A percentile compares a stretch with the other conserved stretches of the same genome.
These are phyloP conservation scores for Colletotrichum falcatum DNA, from an alignment of 2,329 filamentous ascomycete genomes.

Conservation along the genomic window DNA sequence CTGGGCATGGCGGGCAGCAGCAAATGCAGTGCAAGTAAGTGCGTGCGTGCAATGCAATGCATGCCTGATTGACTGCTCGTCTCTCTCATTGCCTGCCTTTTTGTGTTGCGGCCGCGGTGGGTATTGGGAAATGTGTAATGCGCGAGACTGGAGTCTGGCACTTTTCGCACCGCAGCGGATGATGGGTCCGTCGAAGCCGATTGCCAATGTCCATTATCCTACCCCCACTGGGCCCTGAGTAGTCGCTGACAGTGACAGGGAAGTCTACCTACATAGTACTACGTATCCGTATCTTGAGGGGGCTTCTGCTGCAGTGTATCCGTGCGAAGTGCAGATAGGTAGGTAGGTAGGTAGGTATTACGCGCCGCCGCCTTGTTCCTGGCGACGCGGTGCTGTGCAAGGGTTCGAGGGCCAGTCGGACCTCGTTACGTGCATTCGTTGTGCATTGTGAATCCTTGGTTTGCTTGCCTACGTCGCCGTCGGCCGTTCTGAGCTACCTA, in stretches of 20 bases:
- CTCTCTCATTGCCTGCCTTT: not conserved
- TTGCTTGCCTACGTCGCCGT: not conserved
- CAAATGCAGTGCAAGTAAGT: not conserved
- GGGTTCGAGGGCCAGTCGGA: not conserved
- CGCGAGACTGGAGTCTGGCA: slow-evolving; percentile 20
- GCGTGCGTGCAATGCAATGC: too few species aligned
- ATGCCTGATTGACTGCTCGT: not conserved
- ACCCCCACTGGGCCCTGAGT: not conserved
- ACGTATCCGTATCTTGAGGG: too few species aligned
- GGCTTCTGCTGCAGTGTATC: not conserved
- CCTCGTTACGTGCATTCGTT: not conserved
- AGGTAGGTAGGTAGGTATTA: too few species aligned
- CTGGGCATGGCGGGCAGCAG: not conserved
- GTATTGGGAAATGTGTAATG: slow-evolving; percentile 14
- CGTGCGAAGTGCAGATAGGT: too few species aligned
- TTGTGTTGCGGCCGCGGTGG: slow-evolving; percentile 32
- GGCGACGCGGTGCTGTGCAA: not conserved
- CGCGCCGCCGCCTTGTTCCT: not conserved
- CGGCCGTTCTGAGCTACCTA: not conserved
- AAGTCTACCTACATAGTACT: too few species aligned
- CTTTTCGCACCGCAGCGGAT: not conserved
- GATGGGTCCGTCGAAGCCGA: slow-evolving; percentile 2
- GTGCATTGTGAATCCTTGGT: not conserved
- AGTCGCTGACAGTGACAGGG: not conserved
- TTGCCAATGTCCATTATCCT: not conserved